phyloP scores from a whole-genome alignment of 805 yeast genomes.

The Metschnikowia arizonensis region DNA sequence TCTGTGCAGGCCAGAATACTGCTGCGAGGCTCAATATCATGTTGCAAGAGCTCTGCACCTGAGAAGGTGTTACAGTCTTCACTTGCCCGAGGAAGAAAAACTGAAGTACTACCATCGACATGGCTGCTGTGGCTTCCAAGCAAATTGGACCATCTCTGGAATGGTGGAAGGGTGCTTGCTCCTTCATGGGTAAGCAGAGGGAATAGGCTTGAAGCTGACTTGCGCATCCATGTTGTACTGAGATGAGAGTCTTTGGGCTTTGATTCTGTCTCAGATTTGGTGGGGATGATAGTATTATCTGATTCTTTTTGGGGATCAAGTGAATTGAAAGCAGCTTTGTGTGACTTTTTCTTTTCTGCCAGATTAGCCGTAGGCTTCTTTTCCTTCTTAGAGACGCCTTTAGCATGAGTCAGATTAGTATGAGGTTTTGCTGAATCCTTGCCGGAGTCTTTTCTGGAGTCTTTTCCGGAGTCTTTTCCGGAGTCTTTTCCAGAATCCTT shows the following conservation, averaged over 20 bases:
- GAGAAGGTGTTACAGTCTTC: background rate
- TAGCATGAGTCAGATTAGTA: background rate
- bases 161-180: conserved; percentile 3
- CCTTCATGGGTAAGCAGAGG: conserved; percentile 11
- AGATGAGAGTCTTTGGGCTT: background rate
- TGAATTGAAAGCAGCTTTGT: background rate
- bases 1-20: background rate
- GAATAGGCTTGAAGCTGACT: conserved; percentile 8
- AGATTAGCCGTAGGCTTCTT: background rate
- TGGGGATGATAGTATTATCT: background rate
- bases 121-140: background rate
- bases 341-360: background rate
- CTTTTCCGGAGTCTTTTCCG: too few species aligned
- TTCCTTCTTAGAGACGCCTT: background rate
- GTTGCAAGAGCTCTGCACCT: background rate
- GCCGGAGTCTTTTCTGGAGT: too few species aligned
- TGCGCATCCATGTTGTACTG: conserved; percentile 3
- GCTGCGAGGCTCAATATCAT: background rate
- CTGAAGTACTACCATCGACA: background rate
- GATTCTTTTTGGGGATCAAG: background rate
- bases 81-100: background rate
- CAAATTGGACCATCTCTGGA: conserved; percentile 1
- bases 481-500: too few species aligned
- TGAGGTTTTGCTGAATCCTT: too few species aligned
- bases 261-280: background rate